Evolutionary conservation across 305 asterid species (phyloP).

Genomic region (Rubia tinctorum): DNA sequence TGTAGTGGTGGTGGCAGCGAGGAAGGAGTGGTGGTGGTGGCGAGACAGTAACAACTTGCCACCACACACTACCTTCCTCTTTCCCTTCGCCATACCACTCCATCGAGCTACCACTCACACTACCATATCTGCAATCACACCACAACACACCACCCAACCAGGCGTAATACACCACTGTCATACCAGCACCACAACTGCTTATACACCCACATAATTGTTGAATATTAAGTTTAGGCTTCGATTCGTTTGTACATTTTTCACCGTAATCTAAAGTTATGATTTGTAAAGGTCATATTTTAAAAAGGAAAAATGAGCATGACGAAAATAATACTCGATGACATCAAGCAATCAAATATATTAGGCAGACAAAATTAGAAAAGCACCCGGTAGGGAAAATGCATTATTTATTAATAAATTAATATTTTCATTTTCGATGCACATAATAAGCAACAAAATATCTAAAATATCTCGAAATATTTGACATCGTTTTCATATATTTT

Average conservation of each 20-base stretch:
- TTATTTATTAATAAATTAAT: not conserved
- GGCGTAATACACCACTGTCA: not conserved
- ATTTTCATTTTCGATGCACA: not conserved
- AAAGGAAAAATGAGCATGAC: too few relatives aligned
- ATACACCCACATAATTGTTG: not conserved
- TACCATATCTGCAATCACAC: too few relatives aligned
- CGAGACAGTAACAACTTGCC: not conserved
- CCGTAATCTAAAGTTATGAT: too few relatives aligned
- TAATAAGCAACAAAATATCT: not conserved
- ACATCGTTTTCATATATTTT: not conserved
- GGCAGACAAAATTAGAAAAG: not conserved
- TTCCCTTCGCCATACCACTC: not conserved
- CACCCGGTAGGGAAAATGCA: not conserved
- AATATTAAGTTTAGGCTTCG: too few relatives aligned
- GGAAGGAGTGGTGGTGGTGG: not conserved
- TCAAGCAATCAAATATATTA: not conserved
- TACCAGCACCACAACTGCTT: not conserved
- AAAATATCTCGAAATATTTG: not conserved
- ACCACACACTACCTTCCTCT: not conserved
- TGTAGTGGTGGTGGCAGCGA: not conserved
- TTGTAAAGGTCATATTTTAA: too few relatives aligned
- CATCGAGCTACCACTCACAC: not conserved
- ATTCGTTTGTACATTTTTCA: too few relatives aligned
- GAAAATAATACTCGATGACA: too few relatives aligned
- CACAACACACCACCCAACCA: too few relatives aligned